Evolutionary conservation across 2,329 filamentous ascomycete species (phyloP), one percentile per base, ranked within the genome.

Genomic region (Colletotrichum orchidophilum): DNA sequence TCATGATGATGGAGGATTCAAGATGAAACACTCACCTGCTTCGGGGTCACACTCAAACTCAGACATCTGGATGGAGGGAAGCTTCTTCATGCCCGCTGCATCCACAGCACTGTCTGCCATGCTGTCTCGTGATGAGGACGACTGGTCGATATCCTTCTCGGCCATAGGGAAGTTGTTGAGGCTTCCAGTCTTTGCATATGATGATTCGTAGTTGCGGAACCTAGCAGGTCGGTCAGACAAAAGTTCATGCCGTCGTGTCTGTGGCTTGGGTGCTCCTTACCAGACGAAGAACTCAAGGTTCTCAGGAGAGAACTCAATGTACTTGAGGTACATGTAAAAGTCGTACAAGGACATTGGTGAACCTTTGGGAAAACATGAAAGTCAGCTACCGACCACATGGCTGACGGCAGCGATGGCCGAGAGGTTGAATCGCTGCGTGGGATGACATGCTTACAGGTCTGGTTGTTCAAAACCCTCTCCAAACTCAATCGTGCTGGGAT

Each of bases 261-360:
- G n/a, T 12, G 11, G 1, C 12, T 26, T 8, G 2, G 5, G 2
- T 12, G 2, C 12, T 13, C n/a, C 80, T 29, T 76, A 86, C 84
- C 84, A 86, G 49, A 86, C 79, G 73, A 84, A 86, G 70, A 86
- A 86, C 75, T 86, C 84, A 9, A 86, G 80, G 73, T 86, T 86
- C 76, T 86, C 84, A 0, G 83, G 78, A 1, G 84, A 86, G 76
- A 80, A 83, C 75, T 86, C 84, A 58, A 86, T 85, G 73, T 86
- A 81, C 75, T 85, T 85, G 59, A 86, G 78, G 69, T 86, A 86
- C 83, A 86, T 85, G 76, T 85, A 86, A 61, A 86, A 86, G 76
- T 86, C 84, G 69, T 85, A 85, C 11, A 86, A 75, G 0, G 83
- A 85, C 83, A 86, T 85, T 4, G 84, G 84, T 62, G 82, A 84